Evolutionary conservation across 768 basidiomycete species (phyloP).

Genomic region (Punctularia strigosozonata): DNA sequence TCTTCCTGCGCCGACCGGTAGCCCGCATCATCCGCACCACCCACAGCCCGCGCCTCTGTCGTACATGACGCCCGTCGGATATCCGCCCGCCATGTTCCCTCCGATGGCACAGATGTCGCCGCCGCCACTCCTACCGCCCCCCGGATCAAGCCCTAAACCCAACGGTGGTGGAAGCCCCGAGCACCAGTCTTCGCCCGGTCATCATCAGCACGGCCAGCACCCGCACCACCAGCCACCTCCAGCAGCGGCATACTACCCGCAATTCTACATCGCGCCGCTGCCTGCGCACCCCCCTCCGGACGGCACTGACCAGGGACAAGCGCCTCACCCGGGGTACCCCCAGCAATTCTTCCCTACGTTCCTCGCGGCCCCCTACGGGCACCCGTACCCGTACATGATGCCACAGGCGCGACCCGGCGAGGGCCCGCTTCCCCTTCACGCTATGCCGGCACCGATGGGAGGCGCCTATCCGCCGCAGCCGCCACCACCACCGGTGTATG

Average conservation of each 20-base stretch:
- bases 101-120: too few relatives aligned
- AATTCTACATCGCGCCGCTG: constrained; percentile 30
- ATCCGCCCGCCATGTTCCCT: constrained; percentile 38
- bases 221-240: constrained; percentile 27
- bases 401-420: constrained; percentile 29
- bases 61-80: constrained; percentile 41
- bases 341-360: constrained; percentile 36
- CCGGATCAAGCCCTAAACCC: background rate
- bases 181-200: too few relatives aligned
- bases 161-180: too few relatives aligned
- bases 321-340: too few relatives aligned
- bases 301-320: constrained; percentile 27
- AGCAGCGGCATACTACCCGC: constrained; percentile 41
- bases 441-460: constrained; percentile 28
- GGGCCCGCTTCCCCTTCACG: constrained; percentile 20
- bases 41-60: constrained; percentile 36
- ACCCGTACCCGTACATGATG: constrained; percentile 39
- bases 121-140: too few relatives aligned
- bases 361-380: constrained; percentile 32
- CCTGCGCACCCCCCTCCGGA: constrained; percentile 33
- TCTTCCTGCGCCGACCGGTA: constrained; percentile 30
- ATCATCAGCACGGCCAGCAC: too few relatives aligned
- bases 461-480: too few relatives aligned
- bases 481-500: constrained; percentile 25
- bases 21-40: constrained; percentile 28